A percentile compares a stretch with the other conserved stretches of the same genome.
Conservation (phyloP, 768 basidiomycete species). For the Auriscalpium microsporum region DNA sequence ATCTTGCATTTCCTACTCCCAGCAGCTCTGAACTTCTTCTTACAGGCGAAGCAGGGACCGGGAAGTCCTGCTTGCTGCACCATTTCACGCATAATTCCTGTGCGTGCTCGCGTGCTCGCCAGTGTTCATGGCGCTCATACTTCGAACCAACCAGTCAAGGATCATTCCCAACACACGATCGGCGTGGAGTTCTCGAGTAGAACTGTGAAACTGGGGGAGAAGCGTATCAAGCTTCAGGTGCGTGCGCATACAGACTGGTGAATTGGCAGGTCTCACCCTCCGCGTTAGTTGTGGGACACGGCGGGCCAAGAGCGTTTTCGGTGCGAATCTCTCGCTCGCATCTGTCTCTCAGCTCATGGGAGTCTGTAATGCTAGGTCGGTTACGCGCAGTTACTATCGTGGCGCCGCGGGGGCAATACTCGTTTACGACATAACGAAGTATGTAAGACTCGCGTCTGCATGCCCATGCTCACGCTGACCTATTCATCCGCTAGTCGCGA, state of each 20-base stretch:
- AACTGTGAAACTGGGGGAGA: conserved; percentile 88
- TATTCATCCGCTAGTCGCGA: conserved; percentile 50
- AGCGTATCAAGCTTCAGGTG: conserved; percentile 92
- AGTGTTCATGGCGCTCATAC: conserved; percentile 1
- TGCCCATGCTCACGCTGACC: conserved; percentile 7
- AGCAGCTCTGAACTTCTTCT: neutral
- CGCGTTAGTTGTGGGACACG: conserved; percentile 82
- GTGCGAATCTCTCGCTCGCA: conserved; percentile 29
- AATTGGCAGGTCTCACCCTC: neutral
- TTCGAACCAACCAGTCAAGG: conserved; percentile 60
- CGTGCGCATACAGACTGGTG: conserved; percentile 13
- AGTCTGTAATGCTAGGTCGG: conserved; percentile 45
- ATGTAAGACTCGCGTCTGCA: conserved; percentile 33
- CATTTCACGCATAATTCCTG: conserved; percentile 96
- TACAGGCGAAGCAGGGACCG: conserved; percentile 90
- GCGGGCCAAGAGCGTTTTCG: conserved; percentile 95
- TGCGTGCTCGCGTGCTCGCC: conserved; percentile 32
- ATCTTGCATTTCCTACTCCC: conserved; percentile 3
- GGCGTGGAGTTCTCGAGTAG: conserved; percentile 97
- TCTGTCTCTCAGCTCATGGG: conserved; percentile 9
- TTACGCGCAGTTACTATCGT: conserved; percentile 93
- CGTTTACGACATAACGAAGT: conserved; percentile 86
- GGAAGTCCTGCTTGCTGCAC: conserved; percentile 94
- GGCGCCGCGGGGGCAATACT: conserved; percentile 89
- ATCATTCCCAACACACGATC: conserved; percentile 95